phyloP scores from a whole-genome alignment of 345 rosid species.

The Laguncularia racemosa region DNA sequence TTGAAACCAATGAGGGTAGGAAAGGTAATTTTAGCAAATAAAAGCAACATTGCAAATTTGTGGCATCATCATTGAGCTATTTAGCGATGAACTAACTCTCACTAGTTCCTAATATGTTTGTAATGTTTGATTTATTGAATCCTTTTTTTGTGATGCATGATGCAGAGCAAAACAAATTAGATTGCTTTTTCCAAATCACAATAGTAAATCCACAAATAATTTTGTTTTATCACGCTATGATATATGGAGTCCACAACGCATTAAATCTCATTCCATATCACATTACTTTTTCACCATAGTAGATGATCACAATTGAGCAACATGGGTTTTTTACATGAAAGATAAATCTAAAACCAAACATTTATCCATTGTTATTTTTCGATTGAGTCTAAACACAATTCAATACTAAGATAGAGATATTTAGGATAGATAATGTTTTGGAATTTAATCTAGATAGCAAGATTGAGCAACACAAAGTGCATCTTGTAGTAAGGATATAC shows the following conservation, averaged over 20 bases:
- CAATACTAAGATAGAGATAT: neutral
- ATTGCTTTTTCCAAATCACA: neutral
- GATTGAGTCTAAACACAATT: neutral
- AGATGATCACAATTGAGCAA: slow-evolving; percentile 1
- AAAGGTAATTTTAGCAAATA: neutral
- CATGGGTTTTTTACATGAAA: neutral
- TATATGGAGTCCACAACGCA: neutral
- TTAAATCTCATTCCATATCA: neutral
- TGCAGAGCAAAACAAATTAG: neutral
- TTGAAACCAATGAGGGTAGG: neutral
- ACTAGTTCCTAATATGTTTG: neutral
- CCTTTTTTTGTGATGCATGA: neutral
- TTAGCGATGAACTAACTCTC: neutral
- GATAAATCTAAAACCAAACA: neutral
- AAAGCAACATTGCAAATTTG: neutral
- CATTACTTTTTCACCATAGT: slow-evolving; percentile 6
- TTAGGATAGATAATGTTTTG: neutral
- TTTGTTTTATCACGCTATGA: neutral
- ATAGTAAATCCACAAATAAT: neutral
- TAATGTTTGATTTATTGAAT: neutral
- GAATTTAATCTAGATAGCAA: neutral
- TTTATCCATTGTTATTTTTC: neutral
- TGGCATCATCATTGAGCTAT: slow-evolving; percentile 1
- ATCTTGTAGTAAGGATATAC: slow-evolving; percentile 2
- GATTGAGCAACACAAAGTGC: neutral